Evolutionary conservation across 2,329 filamentous ascomycete species (phyloP), one percentile per base, ranked within the genome.

Genomic region (Knufia fluminis): DNA sequence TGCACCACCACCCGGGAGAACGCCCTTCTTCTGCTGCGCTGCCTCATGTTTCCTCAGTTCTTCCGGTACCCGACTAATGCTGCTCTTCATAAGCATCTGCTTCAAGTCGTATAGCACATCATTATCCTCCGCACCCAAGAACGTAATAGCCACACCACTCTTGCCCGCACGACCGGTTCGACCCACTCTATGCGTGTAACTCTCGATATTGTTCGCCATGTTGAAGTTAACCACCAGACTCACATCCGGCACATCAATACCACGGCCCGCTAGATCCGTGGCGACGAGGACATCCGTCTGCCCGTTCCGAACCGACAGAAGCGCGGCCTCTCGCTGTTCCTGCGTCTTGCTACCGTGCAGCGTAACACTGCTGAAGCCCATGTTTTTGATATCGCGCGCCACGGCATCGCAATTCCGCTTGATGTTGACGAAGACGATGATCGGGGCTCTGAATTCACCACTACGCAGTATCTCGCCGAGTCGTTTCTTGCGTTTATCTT

Each of bases 361-460:
- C 0, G 91, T 96, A 60, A 94, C 90, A 6, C 85, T 80, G 17
- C 81, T 86, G 75, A 89, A 92, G 59, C 92, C 92, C 82, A 92
- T 92, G 46, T 85, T 79, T 64, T 94, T 92, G 73, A 98, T 92
- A 63, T 97, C 91, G 53, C 87, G 80, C 2, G 91, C 91, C 42
- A 98, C 85, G 52, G 88, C 86, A 66, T 98, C 92, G 72, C 91
- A 97, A 72, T 97, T 97, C 60, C 90, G 86, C 71, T 97, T 97
- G 80, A 97, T 96, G 69, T 98, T 98, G 78, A 98, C 92, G 66
- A 98, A 98, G 56, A 98, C 90, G 60, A 98, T 98, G 66, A 98
- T 94, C 14, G 92, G 92, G 7, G 91, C 80, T 6, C 78, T 75
- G 68, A 90, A 97, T 57, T 89, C 83, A 58, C 82, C 76, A 1